Percentiles rank a stretch among this genome's conserved stretches.
Evolutionary conservation across 2,329 filamentous ascomycete genomes (phyloP).

Genomic region (Akanthomyces uredinophilus): DNA sequence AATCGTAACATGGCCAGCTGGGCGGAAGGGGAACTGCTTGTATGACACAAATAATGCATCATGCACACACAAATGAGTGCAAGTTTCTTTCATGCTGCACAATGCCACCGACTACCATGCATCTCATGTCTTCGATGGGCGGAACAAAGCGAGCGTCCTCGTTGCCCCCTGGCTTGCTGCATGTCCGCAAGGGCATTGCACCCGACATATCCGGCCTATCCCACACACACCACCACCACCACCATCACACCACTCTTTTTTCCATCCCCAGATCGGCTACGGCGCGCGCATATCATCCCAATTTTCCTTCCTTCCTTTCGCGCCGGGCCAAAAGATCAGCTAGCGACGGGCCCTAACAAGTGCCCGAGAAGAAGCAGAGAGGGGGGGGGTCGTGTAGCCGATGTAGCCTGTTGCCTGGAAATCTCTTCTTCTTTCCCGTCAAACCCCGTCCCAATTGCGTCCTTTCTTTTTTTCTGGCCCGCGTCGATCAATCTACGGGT

Average conservation of each 20-base stretch:
- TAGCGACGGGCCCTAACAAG: too few relatives aligned
- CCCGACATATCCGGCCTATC: neutral
- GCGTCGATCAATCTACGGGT: neutral
- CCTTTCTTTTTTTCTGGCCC: neutral
- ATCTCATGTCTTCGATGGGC: too few relatives aligned
- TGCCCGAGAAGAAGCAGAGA: too few relatives aligned
- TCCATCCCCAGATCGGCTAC: neutral
- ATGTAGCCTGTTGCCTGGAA: neutral
- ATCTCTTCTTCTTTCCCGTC: neutral
- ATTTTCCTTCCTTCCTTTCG: neutral
- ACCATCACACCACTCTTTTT: neutral
- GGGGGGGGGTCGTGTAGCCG: neutral
- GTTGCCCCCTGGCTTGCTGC: too few relatives aligned
- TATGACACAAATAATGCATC: too few relatives aligned
- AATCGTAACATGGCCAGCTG: too few relatives aligned
- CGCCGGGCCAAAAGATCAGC: neutral
- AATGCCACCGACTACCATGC: too few relatives aligned
- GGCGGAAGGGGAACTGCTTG: too few relatives aligned
- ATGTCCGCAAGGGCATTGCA: neutral
- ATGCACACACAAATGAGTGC: too few relatives aligned
- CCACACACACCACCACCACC: neutral
- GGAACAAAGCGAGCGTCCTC: too few relatives aligned
- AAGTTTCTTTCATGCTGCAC: too few relatives aligned
- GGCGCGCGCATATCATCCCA: neutral
- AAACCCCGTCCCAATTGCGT: neutral